Base-by-base conservation (phyloP, 1,284 basidiomycete species). In the Earliella scabrosa region DNA sequence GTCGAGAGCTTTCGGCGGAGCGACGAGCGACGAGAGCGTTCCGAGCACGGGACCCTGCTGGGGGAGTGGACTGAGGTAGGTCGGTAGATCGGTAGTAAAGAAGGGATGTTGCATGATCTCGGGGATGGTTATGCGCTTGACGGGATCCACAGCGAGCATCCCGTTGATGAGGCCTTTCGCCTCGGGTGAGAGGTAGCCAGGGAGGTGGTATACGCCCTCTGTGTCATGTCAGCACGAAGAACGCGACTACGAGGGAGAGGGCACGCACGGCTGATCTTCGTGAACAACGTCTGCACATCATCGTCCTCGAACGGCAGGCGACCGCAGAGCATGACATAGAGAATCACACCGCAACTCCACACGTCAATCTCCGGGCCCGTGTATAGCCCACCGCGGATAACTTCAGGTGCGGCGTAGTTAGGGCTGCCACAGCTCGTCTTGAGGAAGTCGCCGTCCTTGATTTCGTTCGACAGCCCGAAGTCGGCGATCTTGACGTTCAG, bases 311-410 rank as follows among this genome's bases (percentile, higher is more conserved):
- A 97, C 1, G 95, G 95, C 38, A 97, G 80, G 48, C 91, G 80
- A 11, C 95, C 95, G 68, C 92, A 95, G 6, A 98, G 82, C 87
- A 98, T 93, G 48, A 97, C 95, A 75, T 95, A 97, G 53, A 98
- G 82, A 66, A 98, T 97, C 31, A 97, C 95, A 0, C 95, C 95
- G 55, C 92, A 92, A 66, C 91, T 94, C 95, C 95, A 98, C n/a
- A 97, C 94, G 66, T 98, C 95, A 66, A 97, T 96, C 73, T 97
- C 95, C 0, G 95, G 95, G 0, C 95, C 95, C 1, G 93, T 94
- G 70, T 98, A 98, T 8, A 96, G 80, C 56, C 92, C 92, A 14
- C 95, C 95, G 21, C 89, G 84, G 65, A 98, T 97, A 65, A 98
- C 95, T 69, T 98, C 95, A 2, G 95, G 95, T 0, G 95, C 95